Base-by-base conservation (phyloP, 2,329 filamentous ascomycete genomes). In the Sporothrix brasiliensis region DNA sequence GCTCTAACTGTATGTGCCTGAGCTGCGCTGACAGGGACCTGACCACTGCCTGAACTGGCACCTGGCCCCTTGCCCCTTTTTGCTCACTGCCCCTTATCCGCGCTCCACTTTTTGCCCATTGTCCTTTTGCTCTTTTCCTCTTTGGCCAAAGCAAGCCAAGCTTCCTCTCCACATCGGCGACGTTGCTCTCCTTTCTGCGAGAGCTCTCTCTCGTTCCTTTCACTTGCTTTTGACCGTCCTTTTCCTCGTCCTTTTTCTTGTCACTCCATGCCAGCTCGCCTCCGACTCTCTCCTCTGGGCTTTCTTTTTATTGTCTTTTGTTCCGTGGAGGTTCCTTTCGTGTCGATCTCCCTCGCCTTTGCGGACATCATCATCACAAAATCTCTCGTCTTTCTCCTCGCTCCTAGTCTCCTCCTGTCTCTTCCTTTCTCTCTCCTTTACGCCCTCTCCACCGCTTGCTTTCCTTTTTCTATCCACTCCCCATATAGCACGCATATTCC, bases 61-160 rank as follows among this genome's bases (percentile, higher is more conserved):
- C 34, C 54, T 58, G 34, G 56, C n/a, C 54, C 67, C 47, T 69
- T 54, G 68, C 60, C 68, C 68, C 68, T 66, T 65, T 69, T 69
- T 50, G 24, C 61, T 34, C 52, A 47, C 58, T 67, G 68, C 68
- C 68, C 68, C 68, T 66, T 65, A 66, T 66, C 60, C 41, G 41
- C 21, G 27, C 24, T 21, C 68, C 68, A 70, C 68, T 70, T 66
- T 66, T 63, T 13, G 41, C 11, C 39, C 11, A 47, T 44, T 60
- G 54, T 11, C n/a, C 39, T 30, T 65, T 30, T 11, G 14, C 60
- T 50, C 41, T 65, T 50, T 50, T 24, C 58, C 41, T 47, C 47
- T 41, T 53, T 34, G 41, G 60, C 60, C 16, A 44, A 65, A 34
- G 60, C 60, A 30, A 47, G 58, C 39, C 39, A 61, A 47, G 58